These are phyloP conservation scores for Oryza coarctata DNA, from an alignment of 176 grass and related monocot species.

Conservation along the genomic window DNA sequence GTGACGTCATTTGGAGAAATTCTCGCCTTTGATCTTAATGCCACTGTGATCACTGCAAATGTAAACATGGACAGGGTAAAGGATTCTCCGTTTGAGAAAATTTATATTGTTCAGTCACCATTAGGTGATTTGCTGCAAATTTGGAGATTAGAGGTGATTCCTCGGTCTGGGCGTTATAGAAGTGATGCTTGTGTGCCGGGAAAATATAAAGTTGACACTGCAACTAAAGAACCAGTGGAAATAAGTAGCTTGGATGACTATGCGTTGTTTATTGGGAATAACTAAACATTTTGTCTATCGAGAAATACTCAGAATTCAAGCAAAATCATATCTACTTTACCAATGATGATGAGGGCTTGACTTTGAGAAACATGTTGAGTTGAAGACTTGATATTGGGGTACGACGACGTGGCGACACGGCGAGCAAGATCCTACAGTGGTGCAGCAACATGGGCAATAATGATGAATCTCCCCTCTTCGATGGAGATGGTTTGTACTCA, in stretches of 20 bases:
- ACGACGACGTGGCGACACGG: no score
- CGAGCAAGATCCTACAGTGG: no score
- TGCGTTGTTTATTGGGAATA: neutral
- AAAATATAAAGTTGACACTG: neutral
- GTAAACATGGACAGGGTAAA: neutral
- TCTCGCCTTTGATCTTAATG: neutral
- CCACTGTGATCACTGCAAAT: neutral
- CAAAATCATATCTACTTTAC: neutral
- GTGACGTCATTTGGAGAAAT: neutral
- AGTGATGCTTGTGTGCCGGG: no score
- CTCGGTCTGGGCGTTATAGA: no score
- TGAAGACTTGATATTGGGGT: no score
- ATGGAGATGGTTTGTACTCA: no score
- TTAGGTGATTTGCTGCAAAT: neutral
- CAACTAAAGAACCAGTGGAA: neutral
- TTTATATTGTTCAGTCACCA: neutral
- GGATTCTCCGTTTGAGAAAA: neutral
- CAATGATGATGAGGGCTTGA: neutral
- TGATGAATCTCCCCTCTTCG: no score
- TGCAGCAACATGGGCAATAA: no score
- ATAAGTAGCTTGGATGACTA: neutral
- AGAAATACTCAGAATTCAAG: neutral
- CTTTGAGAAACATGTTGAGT: no score
- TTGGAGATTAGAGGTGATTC: neutral
- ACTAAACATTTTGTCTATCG: neutral